Evolutionary conservation across 2,329 filamentous ascomycete species (phyloP).

Genomic region (Pseudogymnoascus sp.): DNA sequence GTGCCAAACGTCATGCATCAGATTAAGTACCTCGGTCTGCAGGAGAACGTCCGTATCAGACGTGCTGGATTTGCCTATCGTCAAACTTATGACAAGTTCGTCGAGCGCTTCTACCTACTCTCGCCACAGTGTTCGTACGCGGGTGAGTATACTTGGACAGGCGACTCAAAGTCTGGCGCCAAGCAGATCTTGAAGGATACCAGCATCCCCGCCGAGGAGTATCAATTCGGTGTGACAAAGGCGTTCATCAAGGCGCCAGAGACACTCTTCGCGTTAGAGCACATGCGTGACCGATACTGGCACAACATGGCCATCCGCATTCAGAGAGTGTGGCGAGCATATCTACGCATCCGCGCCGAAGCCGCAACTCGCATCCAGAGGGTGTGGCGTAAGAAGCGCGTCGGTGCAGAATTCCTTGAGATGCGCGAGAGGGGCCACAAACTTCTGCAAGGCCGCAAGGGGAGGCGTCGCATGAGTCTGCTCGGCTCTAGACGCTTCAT

Average conservation of each 20-base stretch:
- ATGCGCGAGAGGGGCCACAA: constrained; percentile 81
- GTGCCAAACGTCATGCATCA: constrained; percentile 89
- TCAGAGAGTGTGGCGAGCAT: constrained; percentile 94
- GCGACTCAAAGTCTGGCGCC: constrained; percentile 77
- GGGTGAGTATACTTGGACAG: constrained; percentile 93
- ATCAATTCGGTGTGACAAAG: constrained; percentile 93
- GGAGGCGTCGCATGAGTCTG: constrained; percentile 83
- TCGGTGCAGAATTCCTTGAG: constrained; percentile 80
- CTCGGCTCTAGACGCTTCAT: constrained; percentile 86
- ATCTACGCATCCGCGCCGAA: constrained; percentile 84
- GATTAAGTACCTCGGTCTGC: constrained; percentile 97
- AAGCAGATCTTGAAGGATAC: constrained; percentile 94
- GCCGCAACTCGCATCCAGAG: constrained; percentile 89
- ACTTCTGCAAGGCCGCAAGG: constrained; percentile 76
- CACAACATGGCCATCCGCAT: constrained; percentile 99
- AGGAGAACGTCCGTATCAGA: constrained; percentile 96
- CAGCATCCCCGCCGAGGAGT: constrained; percentile 89
- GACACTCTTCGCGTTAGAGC: constrained; percentile 90
- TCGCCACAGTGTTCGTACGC: constrained; percentile 94
- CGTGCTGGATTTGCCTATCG: constrained; percentile 94
- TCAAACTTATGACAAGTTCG: constrained; percentile 96
- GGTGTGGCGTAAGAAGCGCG: constrained; percentile 90
- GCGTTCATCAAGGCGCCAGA: constrained; percentile 98
- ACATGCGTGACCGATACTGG: constrained; percentile 97
- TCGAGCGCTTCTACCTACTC: constrained; percentile 91